phyloP scores from a whole-genome alignment of 345 rosid species.

The Nasturtium officinale region DNA sequence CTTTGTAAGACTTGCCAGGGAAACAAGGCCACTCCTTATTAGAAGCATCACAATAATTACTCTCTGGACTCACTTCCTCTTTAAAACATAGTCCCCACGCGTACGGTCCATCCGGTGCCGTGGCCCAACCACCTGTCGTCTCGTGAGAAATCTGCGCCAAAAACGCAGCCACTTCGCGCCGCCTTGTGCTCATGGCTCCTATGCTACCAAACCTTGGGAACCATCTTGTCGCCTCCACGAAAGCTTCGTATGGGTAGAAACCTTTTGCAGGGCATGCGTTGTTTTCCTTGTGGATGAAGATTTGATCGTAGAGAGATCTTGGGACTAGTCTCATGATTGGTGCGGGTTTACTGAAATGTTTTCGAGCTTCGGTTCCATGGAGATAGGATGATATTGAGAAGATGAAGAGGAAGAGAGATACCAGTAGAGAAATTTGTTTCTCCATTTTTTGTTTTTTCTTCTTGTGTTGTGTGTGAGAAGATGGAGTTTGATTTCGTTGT shows the following conservation, averaged over 20 bases:
- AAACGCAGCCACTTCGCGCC: conserved; percentile 67
- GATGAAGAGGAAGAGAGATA: conserved; percentile 33
- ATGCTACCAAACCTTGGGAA: conserved; percentile 53
- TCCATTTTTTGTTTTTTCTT: conserved; percentile 27
- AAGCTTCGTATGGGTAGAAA: conserved; percentile 70
- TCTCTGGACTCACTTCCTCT: conserved; percentile 53
- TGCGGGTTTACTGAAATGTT: not conserved
- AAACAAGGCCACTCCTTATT: conserved; percentile 53
- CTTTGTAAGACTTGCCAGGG: conserved; percentile 57
- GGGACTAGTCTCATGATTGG: conserved; percentile 43
- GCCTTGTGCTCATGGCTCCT: conserved; percentile 45
- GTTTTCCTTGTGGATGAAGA: conserved; percentile 59
- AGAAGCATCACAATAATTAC: conserved; percentile 48
- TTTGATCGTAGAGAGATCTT: conserved; percentile 45
- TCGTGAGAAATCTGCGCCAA: conserved; percentile 73
- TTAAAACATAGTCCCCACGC: conserved; percentile 70
- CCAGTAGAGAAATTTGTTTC: conserved; percentile 22
- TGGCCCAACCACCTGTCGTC: conserved; percentile 62
- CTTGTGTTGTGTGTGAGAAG: conserved; percentile 17
- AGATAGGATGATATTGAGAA: conserved; percentile 39
- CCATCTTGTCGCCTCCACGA: conserved; percentile 56
- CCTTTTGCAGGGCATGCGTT: conserved; percentile 58
- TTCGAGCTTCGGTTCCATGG: conserved; percentile 46
- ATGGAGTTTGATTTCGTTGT: conserved; percentile 8
- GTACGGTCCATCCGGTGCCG: conserved; percentile 68